Conservation (phyloP, 441 rosid genomes). For the Aquilaria agallochum region DNA sequence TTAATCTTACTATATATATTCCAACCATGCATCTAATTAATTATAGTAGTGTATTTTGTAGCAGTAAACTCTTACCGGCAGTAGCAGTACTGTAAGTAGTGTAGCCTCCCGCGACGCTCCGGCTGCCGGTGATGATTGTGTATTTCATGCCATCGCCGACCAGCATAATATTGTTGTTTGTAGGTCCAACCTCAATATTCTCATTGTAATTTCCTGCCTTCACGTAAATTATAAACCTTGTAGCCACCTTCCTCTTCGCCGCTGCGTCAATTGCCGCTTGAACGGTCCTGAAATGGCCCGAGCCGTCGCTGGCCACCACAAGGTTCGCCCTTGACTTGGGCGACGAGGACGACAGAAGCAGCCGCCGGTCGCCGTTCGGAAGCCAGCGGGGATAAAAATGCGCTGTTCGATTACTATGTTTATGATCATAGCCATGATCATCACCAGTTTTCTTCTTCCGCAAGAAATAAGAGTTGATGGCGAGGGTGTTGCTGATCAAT, state of each 20-base stretch:
- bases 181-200: slow-evolving; percentile 48
- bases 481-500: slow-evolving; percentile 55
- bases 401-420: slow-evolving; percentile 27
- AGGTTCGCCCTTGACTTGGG: slow-evolving; percentile 22
- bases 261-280: slow-evolving; percentile 58
- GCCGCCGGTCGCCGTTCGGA: slow-evolving; percentile 45
- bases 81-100: slow-evolving; percentile 81
- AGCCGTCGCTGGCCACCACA: slow-evolving; percentile 71
- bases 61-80: slow-evolving; percentile 36
- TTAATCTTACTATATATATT: no score
- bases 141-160: slow-evolving; percentile 62
- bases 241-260: slow-evolving; percentile 37
- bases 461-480: slow-evolving; percentile 10
- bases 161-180: slow-evolving; percentile 53
- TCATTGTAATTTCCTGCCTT: slow-evolving; percentile 66
- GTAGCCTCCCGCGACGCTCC: slow-evolving; percentile 62
- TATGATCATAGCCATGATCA: slow-evolving; percentile 5
- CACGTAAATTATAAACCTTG: slow-evolving; percentile 59
- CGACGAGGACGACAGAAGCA: slow-evolving; percentile 30
- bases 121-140: slow-evolving; percentile 61
- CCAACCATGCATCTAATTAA: no score
- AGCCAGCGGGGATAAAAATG: slow-evolving; percentile 59
- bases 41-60: no score
- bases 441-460: no score
- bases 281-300: slow-evolving; percentile 50